These are phyloP conservation scores for Rhododendron molle DNA, from an alignment of 148 eudicot species.

Conservation along the genomic window DNA sequence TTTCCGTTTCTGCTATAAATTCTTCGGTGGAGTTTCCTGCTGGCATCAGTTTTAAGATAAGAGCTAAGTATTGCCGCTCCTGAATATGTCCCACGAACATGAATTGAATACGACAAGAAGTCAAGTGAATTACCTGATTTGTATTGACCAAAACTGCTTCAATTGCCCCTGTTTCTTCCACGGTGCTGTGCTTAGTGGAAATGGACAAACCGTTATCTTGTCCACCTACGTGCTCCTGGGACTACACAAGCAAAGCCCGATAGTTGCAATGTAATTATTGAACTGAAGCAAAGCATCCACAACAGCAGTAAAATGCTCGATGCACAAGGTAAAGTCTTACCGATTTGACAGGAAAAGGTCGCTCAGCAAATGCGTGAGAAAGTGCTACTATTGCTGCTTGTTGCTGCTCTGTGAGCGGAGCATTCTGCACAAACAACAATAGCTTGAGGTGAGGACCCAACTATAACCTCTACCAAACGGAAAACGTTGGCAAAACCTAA, in stretches of 20 bases:
- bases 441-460: neutral
- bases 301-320: neutral
- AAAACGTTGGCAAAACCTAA: neutral
- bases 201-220: conserved; percentile 53
- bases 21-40: neutral
- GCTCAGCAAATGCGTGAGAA: conserved; percentile 88
- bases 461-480: neutral
- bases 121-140: conserved; percentile 52
- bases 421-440: conserved; percentile 42
- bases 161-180: conserved; percentile 63
- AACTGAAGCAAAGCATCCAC: neutral
- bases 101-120: neutral
- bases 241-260: conserved; percentile 28
- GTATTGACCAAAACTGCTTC: conserved; percentile 80
- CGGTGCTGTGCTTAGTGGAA: conserved; percentile 44
- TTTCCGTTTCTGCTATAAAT: neutral
- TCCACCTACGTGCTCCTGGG: conserved; percentile 39
- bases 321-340: conserved; percentile 26
- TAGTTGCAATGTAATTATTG: neutral
- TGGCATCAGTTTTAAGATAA: neutral
- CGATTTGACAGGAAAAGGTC: conserved; percentile 79
- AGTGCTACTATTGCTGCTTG: conserved; percentile 82
- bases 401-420: conserved; percentile 91
- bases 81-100: neutral
- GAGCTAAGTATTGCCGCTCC: neutral